Evolutionary conservation across 2,329 filamentous ascomycete genomes (phyloP).

Genomic region (Dendrostoma leiphaemia): DNA sequence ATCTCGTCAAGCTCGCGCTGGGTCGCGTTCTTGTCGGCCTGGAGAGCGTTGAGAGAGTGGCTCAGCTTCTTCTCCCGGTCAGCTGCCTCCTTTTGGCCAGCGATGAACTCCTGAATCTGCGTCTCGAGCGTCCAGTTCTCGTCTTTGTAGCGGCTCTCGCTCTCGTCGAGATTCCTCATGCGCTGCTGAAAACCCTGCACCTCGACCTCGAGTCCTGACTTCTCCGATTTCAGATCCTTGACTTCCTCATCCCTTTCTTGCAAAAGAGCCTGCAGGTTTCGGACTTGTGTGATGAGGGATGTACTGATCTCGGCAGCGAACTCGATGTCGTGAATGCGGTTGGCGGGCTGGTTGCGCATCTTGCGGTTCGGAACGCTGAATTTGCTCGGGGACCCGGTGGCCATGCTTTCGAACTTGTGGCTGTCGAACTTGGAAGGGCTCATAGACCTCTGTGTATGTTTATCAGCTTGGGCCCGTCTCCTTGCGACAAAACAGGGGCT

Average conservation of each 20-base stretch:
- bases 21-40: constrained; percentile 71
- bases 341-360: constrained; percentile 84
- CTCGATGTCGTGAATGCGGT: constrained; percentile 90
- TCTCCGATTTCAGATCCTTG: constrained; percentile 71
- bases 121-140: constrained; percentile 98
- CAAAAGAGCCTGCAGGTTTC: constrained; percentile 81
- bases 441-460: constrained; percentile 57
- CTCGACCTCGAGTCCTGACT: constrained; percentile 78
- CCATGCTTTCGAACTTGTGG: constrained; percentile 69
- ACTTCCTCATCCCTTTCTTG: constrained; percentile 85
- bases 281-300: constrained; percentile 88
- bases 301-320: constrained; percentile 98
- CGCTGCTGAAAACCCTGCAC: constrained; percentile 76
- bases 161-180: constrained; percentile 82
- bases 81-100: constrained; percentile 69
- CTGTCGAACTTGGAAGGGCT: constrained; percentile 59
- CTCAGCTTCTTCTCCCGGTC: constrained; percentile 82
- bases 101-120: constrained; percentile 78
- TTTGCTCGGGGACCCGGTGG: constrained; percentile 84
- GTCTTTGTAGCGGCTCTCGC: constrained; percentile 93
- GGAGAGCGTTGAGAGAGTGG: constrained; percentile 66
- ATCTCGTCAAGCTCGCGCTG: constrained; percentile 91
- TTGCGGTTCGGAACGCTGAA: constrained; percentile 83
- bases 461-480: constrained; percentile 9
- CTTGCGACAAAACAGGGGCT: neutral